Evolutionary conservation across 2,329 filamentous ascomycete species (phyloP), one percentile per base, ranked within the genome.

Genomic region (Aspergillus amoenus): DNA sequence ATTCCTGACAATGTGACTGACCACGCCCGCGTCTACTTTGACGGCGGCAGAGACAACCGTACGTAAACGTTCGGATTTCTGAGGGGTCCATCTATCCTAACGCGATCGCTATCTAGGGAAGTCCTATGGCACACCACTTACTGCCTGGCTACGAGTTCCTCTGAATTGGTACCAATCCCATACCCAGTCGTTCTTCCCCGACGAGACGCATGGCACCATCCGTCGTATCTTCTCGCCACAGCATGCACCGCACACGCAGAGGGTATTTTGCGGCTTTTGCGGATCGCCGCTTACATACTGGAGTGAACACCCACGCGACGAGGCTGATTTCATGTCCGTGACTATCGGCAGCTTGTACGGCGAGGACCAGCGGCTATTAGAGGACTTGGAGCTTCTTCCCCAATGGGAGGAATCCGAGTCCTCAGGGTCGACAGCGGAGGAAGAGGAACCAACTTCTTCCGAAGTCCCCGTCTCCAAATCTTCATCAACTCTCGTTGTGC

Each of bases 211-310:
- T 71, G 66, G 79, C 53, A 79, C 79, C 51, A 92, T 92, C 69
- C 85, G 84, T 55, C 84, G 87, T 41, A 81, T 82, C 47, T 92
- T 90, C 72, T 84, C 84, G 9, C 82, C 87, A 21, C 79, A 79
- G 2, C 76, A 79, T 64, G 82, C 83, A 52, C 80, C 81, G 51
- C 76, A 83, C 65, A 80, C 84, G 1, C 86, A 88, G 70, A 86
- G 90, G 49, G 84, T 91, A 64, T 97, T 97, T 74, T 97, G 93
- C 75, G 93, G 93, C 22, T 95, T 89, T 77, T 96, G 93, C 72
- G 93, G 93, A 52, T 96, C 92, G 0, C 89, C 90, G 12, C 78
- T 97, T 53, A 88, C 88, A 0, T 91, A 88, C 66, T 96, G 91
- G 91, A 88, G 86, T 46, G 92, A 96, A 72, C 75, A 84, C 22